Evolutionary conservation across 306 rosid species (phyloP).

Genomic region (Rosa multiflora): DNA sequence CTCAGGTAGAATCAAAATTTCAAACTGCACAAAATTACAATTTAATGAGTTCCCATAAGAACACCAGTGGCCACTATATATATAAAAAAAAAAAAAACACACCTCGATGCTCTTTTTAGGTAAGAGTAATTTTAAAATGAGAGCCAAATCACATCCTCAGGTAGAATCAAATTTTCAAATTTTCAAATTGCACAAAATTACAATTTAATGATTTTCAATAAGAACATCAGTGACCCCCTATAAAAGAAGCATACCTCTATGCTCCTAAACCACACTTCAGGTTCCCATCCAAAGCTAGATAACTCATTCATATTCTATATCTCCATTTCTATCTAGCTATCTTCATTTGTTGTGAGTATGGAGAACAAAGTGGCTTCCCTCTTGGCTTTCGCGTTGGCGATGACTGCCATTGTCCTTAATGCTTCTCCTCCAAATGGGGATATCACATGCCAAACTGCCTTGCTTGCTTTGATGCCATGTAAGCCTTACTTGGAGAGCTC

Average conservation of each 20-base stretch:
- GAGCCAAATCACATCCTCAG: not conserved
- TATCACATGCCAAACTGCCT: conserved; percentile 22
- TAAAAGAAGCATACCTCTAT: not conserved
- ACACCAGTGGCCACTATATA: too few species aligned
- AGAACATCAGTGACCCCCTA: not conserved
- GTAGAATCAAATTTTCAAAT: not conserved
- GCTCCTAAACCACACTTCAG: not conserved
- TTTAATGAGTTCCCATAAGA: too few species aligned
- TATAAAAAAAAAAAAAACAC: too few species aligned
- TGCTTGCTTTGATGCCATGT: conserved; percentile 10
- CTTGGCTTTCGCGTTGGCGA: not conserved
- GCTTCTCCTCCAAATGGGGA: not conserved
- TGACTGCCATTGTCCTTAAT: not conserved
- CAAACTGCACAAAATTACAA: too few species aligned
- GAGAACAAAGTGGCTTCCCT: conserved; percentile 21
- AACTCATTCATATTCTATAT: not conserved
- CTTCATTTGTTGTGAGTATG: not conserved
- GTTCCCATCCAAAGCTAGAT: not conserved
- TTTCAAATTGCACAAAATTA: not conserved
- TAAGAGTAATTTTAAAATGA: not conserved
- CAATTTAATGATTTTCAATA: not conserved
- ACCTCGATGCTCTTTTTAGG: not conserved
- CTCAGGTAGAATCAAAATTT: too few species aligned
- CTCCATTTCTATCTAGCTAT: not conserved
- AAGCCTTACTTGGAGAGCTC: not conserved